These are phyloP conservation scores for Rhodosporidiobolus sp. DNA, from an alignment of 768 basidiomycete species.

Conservation along the genomic window DNA sequence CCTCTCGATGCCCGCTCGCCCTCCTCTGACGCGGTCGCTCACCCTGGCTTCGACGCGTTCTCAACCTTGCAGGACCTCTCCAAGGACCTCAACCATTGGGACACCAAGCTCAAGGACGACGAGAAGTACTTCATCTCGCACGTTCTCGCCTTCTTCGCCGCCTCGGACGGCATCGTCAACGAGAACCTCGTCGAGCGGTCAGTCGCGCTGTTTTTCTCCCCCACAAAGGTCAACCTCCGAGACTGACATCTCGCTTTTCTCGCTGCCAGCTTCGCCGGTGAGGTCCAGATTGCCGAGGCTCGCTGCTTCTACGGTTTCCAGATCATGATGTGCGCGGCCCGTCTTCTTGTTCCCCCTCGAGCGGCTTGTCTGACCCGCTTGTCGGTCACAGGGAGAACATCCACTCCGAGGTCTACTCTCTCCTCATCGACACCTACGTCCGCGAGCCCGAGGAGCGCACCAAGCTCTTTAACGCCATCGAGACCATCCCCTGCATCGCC, in stretches of 20 bases:
- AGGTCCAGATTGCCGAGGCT: conserved; percentile 62
- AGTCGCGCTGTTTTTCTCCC: neutral
- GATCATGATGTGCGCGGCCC: conserved; percentile 71
- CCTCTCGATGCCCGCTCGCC: neutral
- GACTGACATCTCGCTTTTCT: neutral
- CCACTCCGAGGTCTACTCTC: conserved; percentile 91
- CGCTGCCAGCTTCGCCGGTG: conserved; percentile 15
- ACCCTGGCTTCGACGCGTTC: conserved; percentile 11
- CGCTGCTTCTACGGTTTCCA: conserved; percentile 96
- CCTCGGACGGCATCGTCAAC: conserved; percentile 91
- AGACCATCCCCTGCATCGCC: conserved; percentile 86
- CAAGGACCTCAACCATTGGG: conserved; percentile 50
- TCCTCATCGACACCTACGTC: conserved; percentile 89
- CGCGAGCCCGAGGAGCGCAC: conserved; percentile 70
- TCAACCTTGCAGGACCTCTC: conserved; percentile 42
- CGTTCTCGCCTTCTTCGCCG: conserved; percentile 91
- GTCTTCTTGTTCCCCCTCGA: no score
- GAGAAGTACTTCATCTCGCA: conserved; percentile 75
- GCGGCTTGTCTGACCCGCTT: neutral
- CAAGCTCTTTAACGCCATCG: conserved; percentile 84
- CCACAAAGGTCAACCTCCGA: neutral
- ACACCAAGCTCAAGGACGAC: conserved; percentile 49
- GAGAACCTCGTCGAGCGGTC: conserved; percentile 87
- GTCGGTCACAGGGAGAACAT: conserved; percentile 73
- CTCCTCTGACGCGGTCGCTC: conserved; percentile 57